A percentile compares a stretch with the other conserved stretches of the same genome.
Evolutionary conservation across 108 stramenopile genomes (phyloP).

Genomic region (Cyclotella atomus): DNA sequence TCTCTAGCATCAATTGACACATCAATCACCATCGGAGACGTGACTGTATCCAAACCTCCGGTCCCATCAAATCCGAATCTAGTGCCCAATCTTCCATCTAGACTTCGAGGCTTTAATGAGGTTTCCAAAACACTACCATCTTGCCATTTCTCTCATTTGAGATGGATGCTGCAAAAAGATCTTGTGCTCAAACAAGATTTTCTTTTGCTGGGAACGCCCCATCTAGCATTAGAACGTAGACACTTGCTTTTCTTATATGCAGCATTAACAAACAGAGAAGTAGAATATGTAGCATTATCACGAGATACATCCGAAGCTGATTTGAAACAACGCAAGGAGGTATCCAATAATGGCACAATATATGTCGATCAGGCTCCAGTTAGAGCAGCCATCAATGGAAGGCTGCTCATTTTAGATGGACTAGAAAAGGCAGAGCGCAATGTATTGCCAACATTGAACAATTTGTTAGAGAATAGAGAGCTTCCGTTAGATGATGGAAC

Average conservation of each 20-base stretch:
- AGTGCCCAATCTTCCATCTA: background rate
- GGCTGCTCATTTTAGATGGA: constrained; percentile 86
- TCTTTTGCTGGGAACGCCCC: constrained; percentile 72
- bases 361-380: constrained; percentile 88
- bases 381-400: constrained; percentile 82
- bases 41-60: constrained; percentile 26
- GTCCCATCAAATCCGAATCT: background rate
- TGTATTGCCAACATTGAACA: constrained; percentile 88
- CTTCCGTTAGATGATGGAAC: constrained; percentile 83
- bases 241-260: constrained; percentile 70
- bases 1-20: too few relatives aligned
- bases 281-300: constrained; percentile 73
- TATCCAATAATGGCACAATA: constrained; percentile 27
- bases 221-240: constrained; percentile 57
- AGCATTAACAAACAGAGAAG: constrained; percentile 62
- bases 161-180: constrained; percentile 92
- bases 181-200: constrained; percentile 73
- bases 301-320: constrained; percentile 86
- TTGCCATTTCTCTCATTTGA: constrained; percentile 65
- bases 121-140: constrained; percentile 23
- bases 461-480: constrained; percentile 87
- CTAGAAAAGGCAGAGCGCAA: constrained; percentile 87
- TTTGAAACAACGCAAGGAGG: constrained; percentile 81
- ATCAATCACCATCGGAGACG: constrained; percentile 46
- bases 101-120: background rate